Conservation (phyloP, 257 asterid genomes). For the Nicotiana tabacum region DNA sequence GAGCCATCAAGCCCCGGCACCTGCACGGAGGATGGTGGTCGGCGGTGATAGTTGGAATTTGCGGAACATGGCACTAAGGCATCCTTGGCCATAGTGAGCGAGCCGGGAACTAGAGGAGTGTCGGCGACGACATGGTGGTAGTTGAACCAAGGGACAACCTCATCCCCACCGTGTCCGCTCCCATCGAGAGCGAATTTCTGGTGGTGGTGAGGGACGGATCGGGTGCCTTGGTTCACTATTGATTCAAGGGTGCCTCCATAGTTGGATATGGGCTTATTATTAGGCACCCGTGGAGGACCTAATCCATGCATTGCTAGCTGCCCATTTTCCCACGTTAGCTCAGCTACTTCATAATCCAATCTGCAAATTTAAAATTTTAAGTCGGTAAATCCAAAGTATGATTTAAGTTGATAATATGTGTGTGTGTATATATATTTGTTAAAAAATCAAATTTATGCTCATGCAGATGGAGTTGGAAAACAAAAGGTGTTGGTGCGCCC, state of each 20-base stretch:
- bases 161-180: conserved; percentile 14
- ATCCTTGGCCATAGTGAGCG: conserved; percentile 43
- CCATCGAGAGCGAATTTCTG: conserved; percentile 20
- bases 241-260: conserved; percentile 83
- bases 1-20: conserved; percentile 33
- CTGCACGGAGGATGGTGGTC: conserved; percentile 24
- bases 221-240: conserved; percentile 77
- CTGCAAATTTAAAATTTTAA: conserved; percentile 19
- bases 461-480: too few relatives aligned
- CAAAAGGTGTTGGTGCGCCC: too few relatives aligned
- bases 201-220: background rate
- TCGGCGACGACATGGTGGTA: conserved; percentile 14
- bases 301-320: conserved; percentile 63
- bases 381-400: background rate
- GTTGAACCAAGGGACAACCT: conserved; percentile 53
- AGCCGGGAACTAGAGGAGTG: conserved; percentile 11
- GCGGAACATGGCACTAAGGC: conserved; percentile 68
- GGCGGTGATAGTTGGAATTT: background rate
- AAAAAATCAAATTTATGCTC: too few relatives aligned
- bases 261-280: conserved; percentile 34
- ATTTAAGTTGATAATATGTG: too few relatives aligned
- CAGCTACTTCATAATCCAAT: conserved; percentile 55
- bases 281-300: conserved; percentile 39
- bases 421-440: too few relatives aligned
- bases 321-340: conserved; percentile 72